Base-by-base conservation (phyloP, 192 early-diverging fungal species). In the Coemansia interrupta region DNA sequence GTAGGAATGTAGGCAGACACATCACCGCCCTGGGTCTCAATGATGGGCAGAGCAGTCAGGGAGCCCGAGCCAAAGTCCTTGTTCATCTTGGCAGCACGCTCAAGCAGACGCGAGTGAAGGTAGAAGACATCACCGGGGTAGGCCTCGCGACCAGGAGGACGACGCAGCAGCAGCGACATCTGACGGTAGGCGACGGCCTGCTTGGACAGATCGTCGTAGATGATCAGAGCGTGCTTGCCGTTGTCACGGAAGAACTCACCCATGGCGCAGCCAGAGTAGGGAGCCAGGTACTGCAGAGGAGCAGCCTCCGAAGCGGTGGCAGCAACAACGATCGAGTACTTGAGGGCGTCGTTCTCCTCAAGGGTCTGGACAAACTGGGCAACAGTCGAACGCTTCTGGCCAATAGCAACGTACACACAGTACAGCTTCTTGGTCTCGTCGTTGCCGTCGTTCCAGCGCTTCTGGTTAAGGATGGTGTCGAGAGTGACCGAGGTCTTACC, bases 91-190 rank as follows among this genome's bases (percentile, higher is more conserved):
- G 94, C 94, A 47, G 96, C 90, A 86, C 96, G 94, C 85, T 98
- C 96, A 56, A 98, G 83, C 63, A 98, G 85, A 87, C 96, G 92
- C 61, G 96, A 97, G 91, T 98, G 96, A 38, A 98, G 85, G 84
- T 98, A 98, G 87, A 97, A 98, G 49, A 98, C 94, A 83, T 98
- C 96, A 87, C 96, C 94, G 67, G 93, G 95, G 89, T 97, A 97
- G 60, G 95, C 95, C 82, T 97, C 95, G 88, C 95, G 95, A 87
- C 95, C 95, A 43, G 95, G 96, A 66, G 96, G 96, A 93, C 96
- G 93, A 85, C 96, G 91, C 67, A 98, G 90, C 80, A 98, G 84
- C 59, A 98, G 87, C 32, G 96, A 98, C 96, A 98, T 95, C 84
- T 98, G 94, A 88, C 96, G 94, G 86, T 98, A 98, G 69, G 96